These are phyloP conservation scores for Metarhizium rileyi DNA, from an alignment of 2,329 filamentous ascomycete species.

Conservation along the genomic window DNA sequence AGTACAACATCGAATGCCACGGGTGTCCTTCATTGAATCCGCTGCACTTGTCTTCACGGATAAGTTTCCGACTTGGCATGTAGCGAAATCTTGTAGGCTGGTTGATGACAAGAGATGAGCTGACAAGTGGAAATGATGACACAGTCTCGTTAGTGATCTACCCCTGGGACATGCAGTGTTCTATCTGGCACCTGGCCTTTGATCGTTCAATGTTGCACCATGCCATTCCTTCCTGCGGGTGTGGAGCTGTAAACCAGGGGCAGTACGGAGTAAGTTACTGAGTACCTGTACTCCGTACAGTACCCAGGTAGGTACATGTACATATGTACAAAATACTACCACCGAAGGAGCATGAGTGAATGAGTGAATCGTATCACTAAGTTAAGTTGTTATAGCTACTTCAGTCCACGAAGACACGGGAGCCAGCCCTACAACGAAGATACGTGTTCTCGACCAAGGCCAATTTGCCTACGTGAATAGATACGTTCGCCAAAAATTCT, in stretches of 20 bases:
- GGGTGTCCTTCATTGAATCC: background rate
- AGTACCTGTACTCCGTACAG: background rate
- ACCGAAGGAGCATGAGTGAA: too few species aligned
- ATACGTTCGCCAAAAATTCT: too few species aligned
- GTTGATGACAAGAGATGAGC: background rate
- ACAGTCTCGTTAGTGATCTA: background rate
- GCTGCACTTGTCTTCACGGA: background rate
- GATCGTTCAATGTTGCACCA: background rate
- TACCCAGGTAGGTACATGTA: background rate
- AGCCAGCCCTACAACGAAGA: too few species aligned
- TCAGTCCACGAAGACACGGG: too few species aligned
- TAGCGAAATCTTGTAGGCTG: background rate
- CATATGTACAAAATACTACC: background rate
- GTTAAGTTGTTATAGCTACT: too few species aligned
- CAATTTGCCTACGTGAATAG: too few species aligned
- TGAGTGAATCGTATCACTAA: too few species aligned
- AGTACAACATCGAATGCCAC: background rate
- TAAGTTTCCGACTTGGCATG: background rate
- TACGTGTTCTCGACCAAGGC: too few species aligned
- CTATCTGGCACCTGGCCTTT: background rate
- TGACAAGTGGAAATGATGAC: background rate
- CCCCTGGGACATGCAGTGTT: background rate
- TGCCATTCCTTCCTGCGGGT: background rate
- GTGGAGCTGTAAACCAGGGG: too few species aligned
- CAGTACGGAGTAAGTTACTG: too few species aligned